These are phyloP conservation scores for Primulina eburnea DNA, from an alignment of 257 asterid species.

Conservation along the genomic window DNA sequence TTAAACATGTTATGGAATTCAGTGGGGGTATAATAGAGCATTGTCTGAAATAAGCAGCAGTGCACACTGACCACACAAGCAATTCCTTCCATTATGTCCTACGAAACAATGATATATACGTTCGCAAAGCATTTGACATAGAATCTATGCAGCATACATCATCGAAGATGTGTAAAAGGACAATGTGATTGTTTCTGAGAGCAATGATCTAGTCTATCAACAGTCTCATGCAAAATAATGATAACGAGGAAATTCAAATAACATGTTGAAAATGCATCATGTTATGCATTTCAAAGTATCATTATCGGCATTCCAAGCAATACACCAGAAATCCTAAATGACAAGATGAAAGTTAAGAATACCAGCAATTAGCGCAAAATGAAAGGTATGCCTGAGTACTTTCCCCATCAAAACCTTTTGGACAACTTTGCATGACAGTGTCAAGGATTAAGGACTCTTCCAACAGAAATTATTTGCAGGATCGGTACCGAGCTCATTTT, in stretches of 20 bases:
- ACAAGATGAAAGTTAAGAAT: not conserved
- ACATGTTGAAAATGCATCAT: not conserved
- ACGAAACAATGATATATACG: not conserved
- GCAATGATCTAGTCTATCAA: not conserved
- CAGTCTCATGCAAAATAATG: not conserved
- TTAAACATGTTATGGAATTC: slow-evolving; percentile 14
- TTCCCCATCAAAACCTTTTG: not conserved
- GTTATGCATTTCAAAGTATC: not conserved
- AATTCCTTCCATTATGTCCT: not conserved
- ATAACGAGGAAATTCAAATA: not conserved
- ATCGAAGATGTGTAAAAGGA: not conserved
- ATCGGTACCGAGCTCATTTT: too few relatives aligned
- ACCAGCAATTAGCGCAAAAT: not conserved
- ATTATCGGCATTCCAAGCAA: not conserved
- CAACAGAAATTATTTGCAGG: not conserved
- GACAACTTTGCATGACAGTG: not conserved
- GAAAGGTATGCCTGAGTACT: not conserved
- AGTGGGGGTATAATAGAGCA: not conserved
- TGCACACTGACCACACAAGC: not conserved
- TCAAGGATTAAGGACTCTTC: not conserved
- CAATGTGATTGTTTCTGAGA: not conserved
- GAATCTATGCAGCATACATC: not conserved
- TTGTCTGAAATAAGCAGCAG: not conserved
- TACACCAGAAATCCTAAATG: not conserved
- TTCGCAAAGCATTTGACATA: too few relatives aligned